Base-by-base conservation (phyloP, 2,329 filamentous ascomycete species). In the Trichoderma afroharzianum region DNA sequence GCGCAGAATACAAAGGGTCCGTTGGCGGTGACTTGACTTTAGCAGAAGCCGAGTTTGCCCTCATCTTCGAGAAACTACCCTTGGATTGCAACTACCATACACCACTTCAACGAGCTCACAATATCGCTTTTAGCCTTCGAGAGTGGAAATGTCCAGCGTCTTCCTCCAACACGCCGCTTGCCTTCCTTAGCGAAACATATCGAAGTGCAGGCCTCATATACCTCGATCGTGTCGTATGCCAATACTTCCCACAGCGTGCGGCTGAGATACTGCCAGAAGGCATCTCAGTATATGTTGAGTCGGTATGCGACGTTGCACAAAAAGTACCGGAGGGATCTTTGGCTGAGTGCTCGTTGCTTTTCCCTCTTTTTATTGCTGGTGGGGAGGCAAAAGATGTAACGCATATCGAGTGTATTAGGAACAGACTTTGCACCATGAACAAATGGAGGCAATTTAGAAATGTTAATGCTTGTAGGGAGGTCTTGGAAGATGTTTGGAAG, bases 131-230 rank as follows among this genome's bases (percentile, higher is more conserved):
- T 24, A 33, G 55, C 2, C 63, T 67, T 18, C 50, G 50, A 30
- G 63, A 67, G 21, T 67, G 63, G 63, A 15, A 32, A 58, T 67
- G 63, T 24, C 63, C 63, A 11, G 33, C 50, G 0, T 7, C 7
- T 57, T 57, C 63, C 11, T 32, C 53, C 21, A 36, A 67, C 53
- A 58, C 21, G 18, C 63, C 50, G 50, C 63, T 67, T 15, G 63
- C 32, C 18, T 43, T 28, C 32, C 63, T 67, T 33, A 58, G 50
- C 24, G 50, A 67, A 32, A 58, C 63, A 30, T 67, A 67, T 32
- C 24, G 53, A 43, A 67, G 63, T n/a, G 63, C 63, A n/a, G 24
- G 50, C 14, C 63, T 58, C 2, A 67, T 67, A 67, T 58, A 67
- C 63, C 50, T 67, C 15, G 21, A 67, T 21, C 33, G 47, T 21